A percentile compares a stretch with the other conserved stretches of the same genome.
phyloP scores from a whole-genome alignment of 176 grass and related monocot species.

The Ampelocalamus luodianensis region DNA sequence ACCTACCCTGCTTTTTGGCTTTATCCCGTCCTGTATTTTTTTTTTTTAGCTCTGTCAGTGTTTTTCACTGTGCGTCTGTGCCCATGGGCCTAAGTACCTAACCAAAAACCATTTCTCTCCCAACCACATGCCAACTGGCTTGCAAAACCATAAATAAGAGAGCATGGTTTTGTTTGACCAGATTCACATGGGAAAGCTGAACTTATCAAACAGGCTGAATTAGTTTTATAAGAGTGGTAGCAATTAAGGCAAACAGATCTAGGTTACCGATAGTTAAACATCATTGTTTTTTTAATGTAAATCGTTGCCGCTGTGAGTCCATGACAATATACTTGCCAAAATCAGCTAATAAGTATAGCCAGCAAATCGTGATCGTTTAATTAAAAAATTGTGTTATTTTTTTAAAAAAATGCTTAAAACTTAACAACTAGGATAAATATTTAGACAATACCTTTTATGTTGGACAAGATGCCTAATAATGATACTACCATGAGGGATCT shows the following conservation, averaged over 20 bases:
- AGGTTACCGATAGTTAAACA: neutral
- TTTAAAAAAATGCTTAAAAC: neutral
- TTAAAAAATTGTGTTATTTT: neutral
- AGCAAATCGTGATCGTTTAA: neutral
- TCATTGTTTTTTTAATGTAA: neutral
- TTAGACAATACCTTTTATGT: neutral
- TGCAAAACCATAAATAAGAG: slow-evolving; percentile 27
- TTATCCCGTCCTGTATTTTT: slow-evolving; percentile 40
- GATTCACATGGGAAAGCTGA: neutral
- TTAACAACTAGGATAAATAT: neutral
- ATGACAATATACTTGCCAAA: neutral
- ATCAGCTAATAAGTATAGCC: neutral
- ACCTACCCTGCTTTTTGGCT: slow-evolving; percentile 62
- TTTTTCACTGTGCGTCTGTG: slow-evolving; percentile 60
- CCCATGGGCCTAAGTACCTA: slow-evolving; percentile 62
- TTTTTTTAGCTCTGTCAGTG: slow-evolving; percentile 7
- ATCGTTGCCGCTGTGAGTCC: neutral
- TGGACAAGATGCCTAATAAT: neutral
- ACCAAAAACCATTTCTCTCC: slow-evolving; percentile 40
- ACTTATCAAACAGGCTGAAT: neutral
- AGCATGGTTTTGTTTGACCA: slow-evolving; percentile 41
- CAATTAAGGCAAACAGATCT: neutral
- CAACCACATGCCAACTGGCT: slow-evolving; percentile 52
- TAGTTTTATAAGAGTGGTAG: neutral
- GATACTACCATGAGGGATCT: neutral